phyloP scores from a whole-genome alignment of 441 rosid species.

The Caryocar brasiliense region DNA sequence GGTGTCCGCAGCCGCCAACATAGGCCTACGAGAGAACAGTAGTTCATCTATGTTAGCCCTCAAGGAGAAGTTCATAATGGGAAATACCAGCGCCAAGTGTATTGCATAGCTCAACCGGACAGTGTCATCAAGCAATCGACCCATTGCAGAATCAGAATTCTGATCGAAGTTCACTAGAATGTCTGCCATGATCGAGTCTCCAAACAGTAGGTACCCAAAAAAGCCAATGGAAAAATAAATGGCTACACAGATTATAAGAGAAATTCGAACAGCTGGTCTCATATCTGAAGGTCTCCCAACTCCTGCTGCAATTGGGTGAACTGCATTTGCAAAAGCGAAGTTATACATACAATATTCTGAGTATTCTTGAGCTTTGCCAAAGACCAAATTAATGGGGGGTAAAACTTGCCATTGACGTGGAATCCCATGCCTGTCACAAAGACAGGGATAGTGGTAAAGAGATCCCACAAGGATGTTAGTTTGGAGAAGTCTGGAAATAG shows the following conservation, averaged over 20 bases:
- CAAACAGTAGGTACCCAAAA: constrained; percentile 11
- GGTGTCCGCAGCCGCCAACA: background rate
- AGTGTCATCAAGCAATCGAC: background rate
- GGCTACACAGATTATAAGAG: background rate
- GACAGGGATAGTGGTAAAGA: constrained; percentile 41
- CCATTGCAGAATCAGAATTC: background rate
- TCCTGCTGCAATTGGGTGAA: constrained; percentile 10
- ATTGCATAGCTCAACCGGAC: constrained; percentile 13
- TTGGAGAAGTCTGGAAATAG: constrained; percentile 26
- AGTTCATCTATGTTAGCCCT: constrained; percentile 2
- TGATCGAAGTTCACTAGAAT: constrained; percentile 10
- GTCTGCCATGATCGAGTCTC: constrained; percentile 12
- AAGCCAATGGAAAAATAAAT: constrained; percentile 5
- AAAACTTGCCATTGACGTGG: constrained; percentile 31
- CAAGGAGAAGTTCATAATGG: constrained; percentile 1
- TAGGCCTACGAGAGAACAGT: background rate
- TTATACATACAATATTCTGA: no score
- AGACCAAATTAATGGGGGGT: no score
- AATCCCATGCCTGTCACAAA: constrained; percentile 36
- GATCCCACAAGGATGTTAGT: constrained; percentile 18
- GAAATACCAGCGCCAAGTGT: constrained; percentile 6
- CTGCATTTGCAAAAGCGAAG: no score
- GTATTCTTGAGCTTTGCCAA: no score
- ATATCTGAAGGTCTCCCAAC: constrained; percentile 2
- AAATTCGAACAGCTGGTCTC: constrained; percentile 8